Conservation (phyloP, 306 rosid species). For the Calophaca sinica region DNA sequence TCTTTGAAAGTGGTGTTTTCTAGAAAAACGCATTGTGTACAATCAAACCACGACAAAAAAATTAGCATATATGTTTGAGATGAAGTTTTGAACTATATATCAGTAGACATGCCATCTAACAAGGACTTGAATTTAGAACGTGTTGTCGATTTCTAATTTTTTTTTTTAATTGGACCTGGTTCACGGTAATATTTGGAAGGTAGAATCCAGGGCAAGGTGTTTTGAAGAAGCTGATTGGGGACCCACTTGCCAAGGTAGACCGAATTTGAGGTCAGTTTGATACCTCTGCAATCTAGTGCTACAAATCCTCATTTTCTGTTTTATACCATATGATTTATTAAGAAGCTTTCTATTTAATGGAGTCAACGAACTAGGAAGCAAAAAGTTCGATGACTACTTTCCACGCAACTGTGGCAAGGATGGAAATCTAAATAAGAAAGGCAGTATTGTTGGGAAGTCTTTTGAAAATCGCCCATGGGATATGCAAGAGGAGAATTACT, state of each 20-base stretch:
- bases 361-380: slow-evolving; percentile 79
- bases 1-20: too few relatives aligned
- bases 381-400: slow-evolving; percentile 76
- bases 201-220: slow-evolving; percentile 90
- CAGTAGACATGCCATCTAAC: too few relatives aligned
- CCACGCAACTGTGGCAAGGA: slow-evolving; percentile 64
- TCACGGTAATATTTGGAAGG: too few relatives aligned
- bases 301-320: slow-evolving; percentile 39
- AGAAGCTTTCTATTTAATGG: slow-evolving; percentile 84
- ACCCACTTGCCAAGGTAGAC: slow-evolving; percentile 70
- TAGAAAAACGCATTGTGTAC: too few relatives aligned
- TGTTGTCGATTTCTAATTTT: neutral
- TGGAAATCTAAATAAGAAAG: slow-evolving; percentile 58
- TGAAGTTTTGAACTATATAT: too few relatives aligned
- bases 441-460: slow-evolving; percentile 69
- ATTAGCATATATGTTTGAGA: neutral
- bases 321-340: slow-evolving; percentile 66
- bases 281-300: slow-evolving; percentile 3
- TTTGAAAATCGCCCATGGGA: slow-evolving; percentile 86
- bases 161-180: slow-evolving; percentile 26
- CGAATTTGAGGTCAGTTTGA: slow-evolving; percentile 15
- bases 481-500: slow-evolving; percentile 72
- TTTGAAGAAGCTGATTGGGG: slow-evolving; percentile 75
- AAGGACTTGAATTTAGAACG: neutral
- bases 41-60: too few relatives aligned